A percentile compares a stretch with the other conserved stretches of the same genome.
These are phyloP conservation scores for Rhexocercosporidium sp. DNA, from an alignment of 2,329 filamentous ascomycete species.

Conservation along the genomic window DNA sequence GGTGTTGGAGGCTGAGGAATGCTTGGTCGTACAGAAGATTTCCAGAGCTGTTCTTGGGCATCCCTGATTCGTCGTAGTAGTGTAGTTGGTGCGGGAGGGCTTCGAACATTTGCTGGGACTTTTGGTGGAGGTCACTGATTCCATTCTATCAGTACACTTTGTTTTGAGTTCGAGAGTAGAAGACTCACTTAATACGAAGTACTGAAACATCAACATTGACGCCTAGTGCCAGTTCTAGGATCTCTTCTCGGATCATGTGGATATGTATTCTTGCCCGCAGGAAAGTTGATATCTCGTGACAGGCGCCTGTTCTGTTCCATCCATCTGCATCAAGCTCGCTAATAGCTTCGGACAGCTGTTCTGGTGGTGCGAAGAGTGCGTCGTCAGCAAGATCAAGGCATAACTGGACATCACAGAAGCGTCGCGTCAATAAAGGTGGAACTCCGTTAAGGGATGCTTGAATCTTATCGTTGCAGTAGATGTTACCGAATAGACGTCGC, in stretches of 20 bases:
- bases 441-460: constrained; percentile 36
- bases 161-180: neutral
- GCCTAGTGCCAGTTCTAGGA: constrained; percentile 38
- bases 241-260: constrained; percentile 37
- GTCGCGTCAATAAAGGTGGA: constrained; percentile 35
- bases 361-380: constrained; percentile 31
- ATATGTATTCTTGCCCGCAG: constrained; percentile 31
- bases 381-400: constrained; percentile 37
- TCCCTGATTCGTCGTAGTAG: constrained; percentile 30
- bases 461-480: constrained; percentile 38
- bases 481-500: constrained; percentile 32
- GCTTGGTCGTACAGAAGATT: constrained; percentile 31
- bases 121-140: constrained; percentile 31
- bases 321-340: constrained; percentile 33
- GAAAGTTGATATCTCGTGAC: constrained; percentile 26
- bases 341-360: constrained; percentile 26
- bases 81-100: constrained; percentile 32
- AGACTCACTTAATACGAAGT: constrained; percentile 32
- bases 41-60: constrained; percentile 30
- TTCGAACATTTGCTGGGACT: constrained; percentile 29
- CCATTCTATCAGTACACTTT: constrained; percentile 8
- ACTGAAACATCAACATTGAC: constrained; percentile 34
- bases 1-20: constrained; percentile 29
- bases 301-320: constrained; percentile 35
- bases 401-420: constrained; percentile 34